These are phyloP conservation scores for Clarkia xantiana DNA, from an alignment of 345 rosid species.

Conservation along the genomic window DNA sequence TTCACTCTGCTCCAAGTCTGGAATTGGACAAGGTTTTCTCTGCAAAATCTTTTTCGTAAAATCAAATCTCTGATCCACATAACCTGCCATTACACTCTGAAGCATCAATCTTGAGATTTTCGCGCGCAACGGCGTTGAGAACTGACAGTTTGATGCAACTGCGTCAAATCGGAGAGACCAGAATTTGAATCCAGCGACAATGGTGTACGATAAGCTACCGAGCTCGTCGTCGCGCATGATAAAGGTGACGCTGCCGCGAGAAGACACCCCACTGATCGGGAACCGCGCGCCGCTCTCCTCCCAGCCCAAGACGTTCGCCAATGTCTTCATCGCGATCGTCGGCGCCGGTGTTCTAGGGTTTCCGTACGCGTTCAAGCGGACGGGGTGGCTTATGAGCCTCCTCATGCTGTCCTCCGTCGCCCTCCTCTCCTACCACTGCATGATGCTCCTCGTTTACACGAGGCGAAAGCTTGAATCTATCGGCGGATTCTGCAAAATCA, in stretches of 20 bases:
- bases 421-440: conserved; percentile 39
- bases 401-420: conserved; percentile 53
- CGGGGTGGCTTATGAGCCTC: conserved; percentile 72
- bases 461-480: conserved; percentile 57
- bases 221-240: conserved; percentile 29
- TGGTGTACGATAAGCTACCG: conserved; percentile 31
- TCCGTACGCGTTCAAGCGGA: conserved; percentile 77
- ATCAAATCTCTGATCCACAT: too few relatives aligned
- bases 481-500: conserved; percentile 27
- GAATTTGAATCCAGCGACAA: conserved; percentile 6
- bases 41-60: too few relatives aligned
- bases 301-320: conserved; percentile 68
- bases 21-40: too few relatives aligned
- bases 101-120: too few relatives aligned
- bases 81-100: too few relatives aligned
- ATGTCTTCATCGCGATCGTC: conserved; percentile 30
- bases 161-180: too few relatives aligned
- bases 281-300: conserved; percentile 31
- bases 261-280: conserved; percentile 66
- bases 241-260: conserved; percentile 14
- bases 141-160: too few relatives aligned
- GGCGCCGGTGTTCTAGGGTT: conserved; percentile 69
- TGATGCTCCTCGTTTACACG: conserved; percentile 68
- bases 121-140: too few relatives aligned
- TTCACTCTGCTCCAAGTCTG: too few relatives aligned